Percentiles rank a stretch among this genome's conserved stretches.
Conservation (phyloP, 2,329 filamentous ascomycete genomes). For the Ascochyta clinopodiicola region DNA sequence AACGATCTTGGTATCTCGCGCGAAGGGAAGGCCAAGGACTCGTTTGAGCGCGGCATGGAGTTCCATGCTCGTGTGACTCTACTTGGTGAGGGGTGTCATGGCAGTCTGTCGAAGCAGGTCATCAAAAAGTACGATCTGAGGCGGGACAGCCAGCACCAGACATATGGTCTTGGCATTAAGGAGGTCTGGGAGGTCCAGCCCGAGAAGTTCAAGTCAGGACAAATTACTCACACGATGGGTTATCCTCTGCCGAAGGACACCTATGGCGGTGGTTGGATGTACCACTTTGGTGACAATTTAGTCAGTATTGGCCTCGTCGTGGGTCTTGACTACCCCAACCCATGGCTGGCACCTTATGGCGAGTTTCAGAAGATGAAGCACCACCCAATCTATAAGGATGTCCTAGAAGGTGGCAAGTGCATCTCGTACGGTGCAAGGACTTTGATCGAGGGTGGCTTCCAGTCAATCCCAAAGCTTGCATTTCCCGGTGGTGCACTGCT, state of each 20-base stretch:
- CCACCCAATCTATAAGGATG: conserved; percentile 85
- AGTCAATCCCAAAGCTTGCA: conserved; percentile 95
- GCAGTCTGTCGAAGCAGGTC: conserved; percentile 92
- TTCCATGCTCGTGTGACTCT: conserved; percentile 92
- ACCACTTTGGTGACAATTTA: conserved; percentile 97
- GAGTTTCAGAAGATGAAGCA: conserved; percentile 99
- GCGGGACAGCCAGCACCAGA: conserved; percentile 88
- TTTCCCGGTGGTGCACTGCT: conserved; percentile 96
- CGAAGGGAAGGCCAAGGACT: conserved; percentile 83
- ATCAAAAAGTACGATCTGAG: conserved; percentile 93
- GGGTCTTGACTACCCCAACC: conserved; percentile 93
- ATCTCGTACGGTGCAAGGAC: conserved; percentile 94
- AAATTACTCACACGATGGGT: conserved; percentile 88
- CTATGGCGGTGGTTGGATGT: conserved; percentile 99
- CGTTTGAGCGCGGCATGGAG: conserved; percentile 96
- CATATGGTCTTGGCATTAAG: conserved; percentile 92
- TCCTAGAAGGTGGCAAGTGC: conserved; percentile 95
- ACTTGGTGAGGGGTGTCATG: conserved; percentile 94
- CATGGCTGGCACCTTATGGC: conserved; percentile 92
- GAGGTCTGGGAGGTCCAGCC: conserved; percentile 97
- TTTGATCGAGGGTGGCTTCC: conserved; percentile 92
- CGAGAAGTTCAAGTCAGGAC: conserved; percentile 86
- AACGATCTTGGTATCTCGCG: conserved; percentile 89
- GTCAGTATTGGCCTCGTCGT: conserved; percentile 91
- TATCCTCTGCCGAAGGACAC: conserved; percentile 88